Evolutionary conservation across 2,329 filamentous ascomycete genomes (phyloP), one percentile per base, ranked within the genome.

Genomic region (Pseudogymnoascus sp.): DNA sequence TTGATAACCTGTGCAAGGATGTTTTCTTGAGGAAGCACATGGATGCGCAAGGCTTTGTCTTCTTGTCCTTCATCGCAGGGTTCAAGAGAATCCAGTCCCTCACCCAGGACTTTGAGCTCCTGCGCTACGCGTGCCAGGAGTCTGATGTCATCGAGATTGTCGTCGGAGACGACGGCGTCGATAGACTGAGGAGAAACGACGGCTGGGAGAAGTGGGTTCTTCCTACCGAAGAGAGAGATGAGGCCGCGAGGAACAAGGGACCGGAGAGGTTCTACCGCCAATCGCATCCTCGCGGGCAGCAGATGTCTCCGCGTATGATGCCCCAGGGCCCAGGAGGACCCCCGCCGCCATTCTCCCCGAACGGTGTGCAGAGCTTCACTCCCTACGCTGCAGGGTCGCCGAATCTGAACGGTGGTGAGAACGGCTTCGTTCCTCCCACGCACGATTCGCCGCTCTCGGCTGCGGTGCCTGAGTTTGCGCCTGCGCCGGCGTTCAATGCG

Each of bases 1-100:
- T 96, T 28, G 90, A 97, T 71, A 99, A 99, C 73, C 82, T 97
- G 60, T 90, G 91, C 81, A 97, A 96, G 76, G 94, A 99, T 72
- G 82, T 90, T 71, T 97, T 86, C 75, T 81, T 99, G 64, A 88
- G 94, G 63, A 87, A 85, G 70, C 87, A 92, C 69, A 97, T 99
- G 94, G 93, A 99, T 73, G 90, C 89, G 0, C 90, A 97, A 74
- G 94, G 94, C 16, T 97, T 92, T 71, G 92, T 97, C 12, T 86
- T 85, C 60, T 78, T 99, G 61, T 81, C 83, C 35, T 83, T 96
- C 64, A 88, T 99, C 69, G 84, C 89, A 21, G 82, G 81, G n/a
- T 99, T 99, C 80, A 91, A 91, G 75, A 88, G 94, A 64, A 88
- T 96, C 73, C 87, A 87, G 75, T 78, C 83, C 28, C 77, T 95